phyloP scores from a whole-genome alignment of 1,284 basidiomycete species.

The Porodaedalea pini region DNA sequence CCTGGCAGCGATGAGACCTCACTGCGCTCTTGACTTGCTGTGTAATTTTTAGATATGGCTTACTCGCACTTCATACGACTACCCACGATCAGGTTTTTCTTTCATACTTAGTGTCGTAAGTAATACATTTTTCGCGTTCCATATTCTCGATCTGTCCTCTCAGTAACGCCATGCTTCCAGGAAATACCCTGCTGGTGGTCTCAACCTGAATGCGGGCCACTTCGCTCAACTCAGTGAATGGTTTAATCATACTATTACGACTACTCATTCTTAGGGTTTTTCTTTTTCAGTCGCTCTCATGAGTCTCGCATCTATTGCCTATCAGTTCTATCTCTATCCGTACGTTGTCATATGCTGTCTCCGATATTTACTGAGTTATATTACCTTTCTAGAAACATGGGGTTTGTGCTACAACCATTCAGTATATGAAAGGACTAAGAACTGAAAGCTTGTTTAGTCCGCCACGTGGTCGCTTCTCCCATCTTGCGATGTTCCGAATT shows the following conservation, averaged over 20 bases:
- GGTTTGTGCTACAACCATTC: conserved; percentile 37
- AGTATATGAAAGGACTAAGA: background rate
- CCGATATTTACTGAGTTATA: conserved; percentile 26
- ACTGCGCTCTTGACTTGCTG: background rate
- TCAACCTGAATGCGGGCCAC: conserved; percentile 73
- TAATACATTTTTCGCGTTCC: conserved; percentile 21
- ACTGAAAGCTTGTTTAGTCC: conserved; percentile 34
- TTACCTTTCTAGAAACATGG: conserved; percentile 43
- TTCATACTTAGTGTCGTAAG: conserved; percentile 79
- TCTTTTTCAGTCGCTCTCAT: conserved; percentile 62
- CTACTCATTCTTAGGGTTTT: conserved; percentile 23
- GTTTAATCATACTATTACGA: background rate
- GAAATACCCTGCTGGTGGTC: conserved; percentile 65
- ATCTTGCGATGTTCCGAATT: conserved; percentile 80
- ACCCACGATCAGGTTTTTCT: conserved; percentile 84
- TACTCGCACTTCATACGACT: conserved; percentile 76
- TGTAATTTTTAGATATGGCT: conserved; percentile 46
- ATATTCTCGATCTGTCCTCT: background rate
- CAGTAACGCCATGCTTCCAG: conserved; percentile 34
- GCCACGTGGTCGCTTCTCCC: conserved; percentile 77
- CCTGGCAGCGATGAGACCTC: background rate
- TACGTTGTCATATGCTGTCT: conserved; percentile 40
- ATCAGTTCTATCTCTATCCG: conserved; percentile 85
- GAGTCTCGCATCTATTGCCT: conserved; percentile 78
- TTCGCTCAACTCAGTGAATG: conserved; percentile 76